These are phyloP conservation scores for Naegleria gruberi DNA, from an alignment of 208 protist genomes.

Conservation along the genomic window DNA sequence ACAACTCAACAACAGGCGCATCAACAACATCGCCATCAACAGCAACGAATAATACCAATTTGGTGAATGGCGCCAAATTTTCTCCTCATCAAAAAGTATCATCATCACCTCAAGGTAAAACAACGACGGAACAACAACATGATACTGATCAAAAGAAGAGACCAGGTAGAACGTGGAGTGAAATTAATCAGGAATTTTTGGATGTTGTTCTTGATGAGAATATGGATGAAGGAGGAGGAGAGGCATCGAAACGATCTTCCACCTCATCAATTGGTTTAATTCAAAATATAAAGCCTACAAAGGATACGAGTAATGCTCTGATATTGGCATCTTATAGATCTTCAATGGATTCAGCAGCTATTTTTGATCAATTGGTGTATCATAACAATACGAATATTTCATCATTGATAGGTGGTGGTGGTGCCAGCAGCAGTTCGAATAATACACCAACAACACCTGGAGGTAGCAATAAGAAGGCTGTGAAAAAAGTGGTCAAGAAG, in stretches of 20 bases:
- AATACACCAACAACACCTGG: too few relatives aligned
- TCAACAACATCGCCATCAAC: background rate
- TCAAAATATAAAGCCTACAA: background rate
- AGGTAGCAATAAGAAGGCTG: too few relatives aligned
- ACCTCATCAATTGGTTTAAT: background rate
- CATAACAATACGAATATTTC: too few relatives aligned
- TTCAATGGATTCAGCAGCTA: background rate
- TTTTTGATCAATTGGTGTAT: background rate
- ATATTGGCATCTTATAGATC: background rate
- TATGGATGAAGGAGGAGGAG: background rate
- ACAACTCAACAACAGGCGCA: background rate
- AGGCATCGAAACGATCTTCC: background rate
- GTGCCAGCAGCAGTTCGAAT: too few relatives aligned
- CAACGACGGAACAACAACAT: background rate
- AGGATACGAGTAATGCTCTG: background rate
- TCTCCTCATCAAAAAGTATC: too few relatives aligned
- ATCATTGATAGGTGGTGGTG: too few relatives aligned
- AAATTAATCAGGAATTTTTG: background rate
- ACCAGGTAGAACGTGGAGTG: background rate
- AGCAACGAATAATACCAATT: background rate
- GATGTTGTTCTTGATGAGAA: too few relatives aligned
- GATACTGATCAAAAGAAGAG: background rate
- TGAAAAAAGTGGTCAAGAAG: too few relatives aligned
- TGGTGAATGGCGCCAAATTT: too few relatives aligned
- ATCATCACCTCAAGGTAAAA: background rate